Evolutionary conservation across 768 basidiomycete genomes (phyloP).

Genomic region (Panaeolus cyanescens): DNA sequence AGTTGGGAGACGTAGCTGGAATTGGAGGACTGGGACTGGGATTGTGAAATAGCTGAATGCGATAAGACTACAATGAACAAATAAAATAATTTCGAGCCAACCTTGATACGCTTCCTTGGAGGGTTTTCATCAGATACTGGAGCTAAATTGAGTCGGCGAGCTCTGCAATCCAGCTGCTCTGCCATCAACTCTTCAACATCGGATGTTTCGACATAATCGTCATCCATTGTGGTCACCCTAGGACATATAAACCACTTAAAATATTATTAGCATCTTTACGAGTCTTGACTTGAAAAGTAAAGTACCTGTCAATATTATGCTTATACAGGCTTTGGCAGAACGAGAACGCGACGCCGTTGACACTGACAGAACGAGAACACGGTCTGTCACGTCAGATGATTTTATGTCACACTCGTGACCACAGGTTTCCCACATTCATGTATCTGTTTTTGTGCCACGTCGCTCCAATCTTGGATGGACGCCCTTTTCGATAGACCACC

Average conservation of each 20-base stretch:
- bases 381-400: not conserved
- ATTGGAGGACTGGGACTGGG: not conserved
- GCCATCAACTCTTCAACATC: constrained; percentile 1
- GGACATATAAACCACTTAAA: not conserved
- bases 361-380: not conserved
- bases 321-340: not conserved
- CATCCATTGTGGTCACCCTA: not conserved
- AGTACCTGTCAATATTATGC: not conserved
- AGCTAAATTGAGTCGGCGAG: not conserved
- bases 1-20: too few species aligned
- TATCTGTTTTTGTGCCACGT: not conserved
- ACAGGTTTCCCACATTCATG: not conserved
- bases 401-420: not conserved
- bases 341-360: not conserved
- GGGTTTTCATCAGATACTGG: not conserved
- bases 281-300: not conserved
- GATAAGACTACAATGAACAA: not conserved
- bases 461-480: not conserved
- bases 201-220: not conserved
- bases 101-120: not conserved
- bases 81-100: not conserved
- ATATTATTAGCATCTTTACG: not conserved
- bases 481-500: not conserved
- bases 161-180: not conserved
- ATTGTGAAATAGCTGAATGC: not conserved